Conservation (phyloP, 345 rosid genomes). For the Lepidium sativum region DNA sequence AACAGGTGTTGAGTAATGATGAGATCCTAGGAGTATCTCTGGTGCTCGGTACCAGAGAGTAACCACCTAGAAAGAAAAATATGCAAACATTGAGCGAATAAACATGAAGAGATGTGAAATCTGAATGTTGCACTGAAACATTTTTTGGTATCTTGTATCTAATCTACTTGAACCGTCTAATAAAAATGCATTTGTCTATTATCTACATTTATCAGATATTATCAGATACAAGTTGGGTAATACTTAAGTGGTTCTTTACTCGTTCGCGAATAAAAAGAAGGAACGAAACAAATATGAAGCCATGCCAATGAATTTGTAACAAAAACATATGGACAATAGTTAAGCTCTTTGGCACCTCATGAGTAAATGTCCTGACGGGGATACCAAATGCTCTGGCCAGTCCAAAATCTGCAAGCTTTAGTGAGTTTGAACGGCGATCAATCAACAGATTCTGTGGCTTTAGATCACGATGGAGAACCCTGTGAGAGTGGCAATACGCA, state of each 20-base stretch:
- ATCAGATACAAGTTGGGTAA: neutral
- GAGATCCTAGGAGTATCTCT: conserved; percentile 93
- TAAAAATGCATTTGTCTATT: neutral
- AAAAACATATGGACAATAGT: neutral
- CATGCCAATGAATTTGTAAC: neutral
- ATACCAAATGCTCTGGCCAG: conserved; percentile 96
- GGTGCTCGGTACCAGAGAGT: conserved; percentile 99
- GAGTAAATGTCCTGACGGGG: conserved; percentile 98
- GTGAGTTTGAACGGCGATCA: conserved; percentile 79
- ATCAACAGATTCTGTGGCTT: conserved; percentile 96
- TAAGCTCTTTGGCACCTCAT: conserved; percentile 51
- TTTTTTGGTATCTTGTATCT: neutral
- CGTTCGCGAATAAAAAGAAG: neutral
- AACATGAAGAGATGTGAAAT: neutral
- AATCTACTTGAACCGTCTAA: neutral
- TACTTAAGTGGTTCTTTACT: neutral
- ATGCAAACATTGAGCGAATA: neutral
- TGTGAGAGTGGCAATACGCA: conserved; percentile 96
- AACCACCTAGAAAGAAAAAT: conserved; percentile 53
- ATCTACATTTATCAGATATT: neutral
- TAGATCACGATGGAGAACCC: conserved; percentile 97
- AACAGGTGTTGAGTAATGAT: conserved; percentile 93
- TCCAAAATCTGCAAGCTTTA: conserved; percentile 99
- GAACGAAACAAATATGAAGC: neutral
- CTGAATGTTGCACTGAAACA: neutral